Conservation (phyloP, 495 filamentous ascomycete species). For the Podospora pseudopauciseta region DNA sequence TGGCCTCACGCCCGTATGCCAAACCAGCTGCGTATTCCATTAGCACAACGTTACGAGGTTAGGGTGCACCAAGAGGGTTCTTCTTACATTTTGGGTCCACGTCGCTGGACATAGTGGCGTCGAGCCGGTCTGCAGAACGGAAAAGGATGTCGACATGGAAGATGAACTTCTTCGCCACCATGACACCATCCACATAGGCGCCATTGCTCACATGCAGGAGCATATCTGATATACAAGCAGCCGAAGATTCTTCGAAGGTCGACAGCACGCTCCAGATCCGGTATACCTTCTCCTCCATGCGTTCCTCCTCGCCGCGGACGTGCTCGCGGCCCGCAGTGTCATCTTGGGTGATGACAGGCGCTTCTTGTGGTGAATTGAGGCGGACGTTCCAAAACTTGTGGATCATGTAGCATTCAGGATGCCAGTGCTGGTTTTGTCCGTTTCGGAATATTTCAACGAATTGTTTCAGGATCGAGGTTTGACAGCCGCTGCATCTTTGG, state of each 20-base stretch:
- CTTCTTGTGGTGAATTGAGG: constrained; percentile 51
- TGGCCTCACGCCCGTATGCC: constrained; percentile 89
- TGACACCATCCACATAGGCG: constrained; percentile 88
- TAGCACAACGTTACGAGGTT: constrained; percentile 11
- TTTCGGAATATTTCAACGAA: constrained; percentile 99
- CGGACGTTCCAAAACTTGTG: constrained; percentile 99
- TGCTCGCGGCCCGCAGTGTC: constrained; percentile 69
- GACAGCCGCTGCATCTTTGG: constrained; percentile 92
- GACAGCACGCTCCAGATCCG: constrained; percentile 97
- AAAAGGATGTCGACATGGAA: constrained; percentile 94
- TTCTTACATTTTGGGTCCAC: neutral
- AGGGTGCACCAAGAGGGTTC: neutral
- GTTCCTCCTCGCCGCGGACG: constrained; percentile 81
- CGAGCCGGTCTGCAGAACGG: constrained; percentile 79
- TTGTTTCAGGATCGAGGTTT: constrained; percentile 97
- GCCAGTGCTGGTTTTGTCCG: constrained; percentile 98
- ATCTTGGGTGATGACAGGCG: constrained; percentile 54
- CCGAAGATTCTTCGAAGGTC: constrained; percentile 94
- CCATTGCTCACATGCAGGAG: constrained; percentile 98
- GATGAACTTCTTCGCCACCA: constrained; percentile 96
- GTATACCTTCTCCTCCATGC: constrained; percentile 97
- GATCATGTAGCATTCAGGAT: constrained; percentile 99
- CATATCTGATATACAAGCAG: constrained; percentile 99
- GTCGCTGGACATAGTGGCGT: constrained; percentile 55
- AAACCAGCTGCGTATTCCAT: constrained; percentile 53